Percentiles rank a stretch among this genome's conserved stretches.
Evolutionary conservation across 1,139 yeast species (phyloP).

Genomic region (Magnusiomyces starmeri): DNA sequence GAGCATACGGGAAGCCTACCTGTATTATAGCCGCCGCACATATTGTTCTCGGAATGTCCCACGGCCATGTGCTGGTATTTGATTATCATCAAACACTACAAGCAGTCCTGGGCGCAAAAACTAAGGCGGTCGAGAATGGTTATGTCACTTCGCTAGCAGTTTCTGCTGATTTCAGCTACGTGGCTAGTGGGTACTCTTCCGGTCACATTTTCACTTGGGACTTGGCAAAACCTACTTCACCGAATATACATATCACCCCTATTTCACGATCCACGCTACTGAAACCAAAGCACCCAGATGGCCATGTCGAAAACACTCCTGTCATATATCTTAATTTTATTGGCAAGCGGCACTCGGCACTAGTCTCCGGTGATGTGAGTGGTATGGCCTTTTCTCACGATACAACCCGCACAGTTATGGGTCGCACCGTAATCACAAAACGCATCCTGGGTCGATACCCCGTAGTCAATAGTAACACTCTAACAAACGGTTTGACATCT

Average conservation of each 20-base stretch:
- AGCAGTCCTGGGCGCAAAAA: constrained; percentile 35
- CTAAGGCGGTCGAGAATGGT: constrained; percentile 33
- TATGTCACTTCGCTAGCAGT: constrained; percentile 42
- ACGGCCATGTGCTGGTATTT: constrained; percentile 53
- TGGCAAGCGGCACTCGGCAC: constrained; percentile 49
- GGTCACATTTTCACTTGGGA: constrained; percentile 47
- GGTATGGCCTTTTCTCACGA: constrained; percentile 59
- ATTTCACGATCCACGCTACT: constrained; percentile 22
- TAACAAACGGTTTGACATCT: constrained; percentile 7
- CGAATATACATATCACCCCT: constrained; percentile 35
- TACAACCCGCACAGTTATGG: constrained; percentile 49
- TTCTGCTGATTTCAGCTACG: constrained; percentile 45
- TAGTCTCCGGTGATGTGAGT: constrained; percentile 51
- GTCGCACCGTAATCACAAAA: constrained; percentile 43
- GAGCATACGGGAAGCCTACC: constrained; percentile 46
- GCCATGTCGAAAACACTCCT: constrained; percentile 45
- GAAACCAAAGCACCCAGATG: constrained; percentile 33
- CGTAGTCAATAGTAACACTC: too few species aligned
- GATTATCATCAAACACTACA: constrained; percentile 53
- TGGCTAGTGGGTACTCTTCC: constrained; percentile 42
- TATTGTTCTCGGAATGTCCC: constrained; percentile 56
- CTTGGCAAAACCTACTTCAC: constrained; percentile 30
- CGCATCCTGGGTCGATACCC: constrained; percentile 49
- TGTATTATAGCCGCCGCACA: constrained; percentile 44
- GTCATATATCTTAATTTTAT: constrained; percentile 48